These are phyloP conservation scores for Russula brevipes DNA, from an alignment of 768 basidiomycete genomes.

Conservation along the genomic window DNA sequence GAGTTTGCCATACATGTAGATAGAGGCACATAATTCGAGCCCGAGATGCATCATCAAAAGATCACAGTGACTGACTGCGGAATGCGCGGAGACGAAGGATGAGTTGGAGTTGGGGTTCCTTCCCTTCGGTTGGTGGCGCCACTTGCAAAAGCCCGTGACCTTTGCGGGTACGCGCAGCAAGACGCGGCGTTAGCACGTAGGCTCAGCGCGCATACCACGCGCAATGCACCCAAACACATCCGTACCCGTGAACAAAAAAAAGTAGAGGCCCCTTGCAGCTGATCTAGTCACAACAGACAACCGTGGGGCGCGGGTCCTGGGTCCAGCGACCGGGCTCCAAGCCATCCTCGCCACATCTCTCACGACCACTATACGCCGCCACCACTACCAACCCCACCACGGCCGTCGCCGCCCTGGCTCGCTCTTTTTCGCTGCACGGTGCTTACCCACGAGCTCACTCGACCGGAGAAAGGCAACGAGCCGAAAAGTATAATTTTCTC, in stretches of 20 bases:
- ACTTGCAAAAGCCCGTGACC: conserved; percentile 17
- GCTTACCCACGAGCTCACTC: neutral
- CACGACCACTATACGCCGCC: too few relatives aligned
- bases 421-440: neutral
- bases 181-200: conserved; percentile 17
- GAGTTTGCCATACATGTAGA: conserved; percentile 19
- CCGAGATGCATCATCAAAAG: neutral
- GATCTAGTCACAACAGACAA: too few relatives aligned
- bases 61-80: neutral
- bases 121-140: conserved; percentile 1
- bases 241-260: too few relatives aligned
- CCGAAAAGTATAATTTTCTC: neutral
- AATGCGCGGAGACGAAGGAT: neutral
- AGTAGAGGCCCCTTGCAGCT: too few relatives aligned
- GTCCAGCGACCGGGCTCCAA: too few relatives aligned
- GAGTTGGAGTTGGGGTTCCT: neutral
- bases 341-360: too few relatives aligned
- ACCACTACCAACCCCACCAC: too few relatives aligned
- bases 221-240: neutral
- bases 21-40: conserved; percentile 19
- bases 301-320: too few relatives aligned
- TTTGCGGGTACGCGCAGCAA: conserved; percentile 7
- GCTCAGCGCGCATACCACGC: conserved; percentile 15
- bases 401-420: neutral
- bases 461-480: neutral